These are phyloP conservation scores for Chlamydomonas sp. DNA, from an alignment of 139 green algal species.

Conservation along the genomic window DNA sequence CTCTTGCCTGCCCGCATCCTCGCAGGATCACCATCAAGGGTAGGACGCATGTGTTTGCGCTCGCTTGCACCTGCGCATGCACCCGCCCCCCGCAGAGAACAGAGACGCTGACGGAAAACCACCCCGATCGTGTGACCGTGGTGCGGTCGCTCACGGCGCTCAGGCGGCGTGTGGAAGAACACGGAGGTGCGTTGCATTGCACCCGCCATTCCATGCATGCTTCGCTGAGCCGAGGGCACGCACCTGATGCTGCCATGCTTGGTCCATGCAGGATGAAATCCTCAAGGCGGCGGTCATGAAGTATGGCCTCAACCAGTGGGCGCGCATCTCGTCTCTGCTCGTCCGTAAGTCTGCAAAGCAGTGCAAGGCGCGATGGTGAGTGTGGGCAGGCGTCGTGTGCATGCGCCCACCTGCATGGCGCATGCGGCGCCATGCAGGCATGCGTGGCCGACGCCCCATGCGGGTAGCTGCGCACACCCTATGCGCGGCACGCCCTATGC, in stretches of 20 bases:
- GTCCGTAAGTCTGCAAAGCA: conserved; percentile 98
- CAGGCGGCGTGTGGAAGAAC: conserved; percentile 98
- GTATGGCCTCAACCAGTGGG: conserved; percentile 88
- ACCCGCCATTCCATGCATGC: neutral
- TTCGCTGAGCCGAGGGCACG: neutral
- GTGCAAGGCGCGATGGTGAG: conserved; percentile 97
- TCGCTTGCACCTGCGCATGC: too few species aligned
- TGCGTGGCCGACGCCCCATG: too few species aligned
- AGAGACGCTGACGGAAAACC: too few species aligned
- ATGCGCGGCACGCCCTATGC: too few species aligned
- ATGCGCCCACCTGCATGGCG: neutral
- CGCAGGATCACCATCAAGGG: too few species aligned
- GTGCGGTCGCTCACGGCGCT: too few species aligned
- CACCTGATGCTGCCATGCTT: conserved; percentile 1
- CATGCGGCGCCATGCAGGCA: neutral
- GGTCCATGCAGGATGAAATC: conserved; percentile 92
- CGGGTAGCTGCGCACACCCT: too few species aligned
- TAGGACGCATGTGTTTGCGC: too few species aligned
- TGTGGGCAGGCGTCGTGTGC: neutral
- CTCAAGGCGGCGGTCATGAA: conserved; percentile 99
- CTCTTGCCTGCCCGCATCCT: too few species aligned
- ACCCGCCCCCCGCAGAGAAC: too few species aligned
- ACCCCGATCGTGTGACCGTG: too few species aligned
- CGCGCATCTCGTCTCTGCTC: conserved; percentile 90
- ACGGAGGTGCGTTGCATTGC: conserved; percentile 75